These are phyloP conservation scores for Blastobotrys malaysiensis DNA, from an alignment of 1,139 yeast genomes.

Conservation along the genomic window DNA sequence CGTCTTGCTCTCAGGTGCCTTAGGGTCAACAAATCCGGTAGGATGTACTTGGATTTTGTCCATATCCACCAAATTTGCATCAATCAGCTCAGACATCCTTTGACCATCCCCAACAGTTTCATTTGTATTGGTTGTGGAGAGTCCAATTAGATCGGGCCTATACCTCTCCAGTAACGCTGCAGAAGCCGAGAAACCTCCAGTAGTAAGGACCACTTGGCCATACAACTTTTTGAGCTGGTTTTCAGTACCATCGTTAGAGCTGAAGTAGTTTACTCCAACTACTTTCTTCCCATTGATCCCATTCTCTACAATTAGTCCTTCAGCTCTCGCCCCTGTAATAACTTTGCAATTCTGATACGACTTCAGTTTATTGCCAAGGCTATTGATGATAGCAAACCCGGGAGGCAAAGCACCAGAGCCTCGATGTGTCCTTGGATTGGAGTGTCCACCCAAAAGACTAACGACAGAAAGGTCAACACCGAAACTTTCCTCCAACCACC, in stretches of 20 bases:
- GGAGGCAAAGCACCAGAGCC: slow-evolving; percentile 58
- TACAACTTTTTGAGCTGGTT: slow-evolving; percentile 23
- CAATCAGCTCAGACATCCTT: slow-evolving; percentile 47
- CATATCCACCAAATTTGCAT: slow-evolving; percentile 65
- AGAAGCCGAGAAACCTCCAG: slow-evolving; percentile 72
- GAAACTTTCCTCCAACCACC: slow-evolving; percentile 65
- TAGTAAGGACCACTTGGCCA: slow-evolving; percentile 66
- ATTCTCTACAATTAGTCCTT: slow-evolving; percentile 10
- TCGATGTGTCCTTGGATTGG: slow-evolving; percentile 69
- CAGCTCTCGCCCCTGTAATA: slow-evolving; percentile 1
- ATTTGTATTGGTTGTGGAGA: slow-evolving; percentile 69
- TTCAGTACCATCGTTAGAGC: slow-evolving; percentile 28
- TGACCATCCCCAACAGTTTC: slow-evolving; percentile 81
- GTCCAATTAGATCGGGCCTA: slow-evolving; percentile 55
- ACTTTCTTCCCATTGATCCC: slow-evolving; percentile 29
- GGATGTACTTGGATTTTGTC: slow-evolving; percentile 81
- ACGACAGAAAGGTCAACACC: slow-evolving; percentile 59
- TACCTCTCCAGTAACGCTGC: slow-evolving; percentile 47
- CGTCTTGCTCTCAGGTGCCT: slow-evolving; percentile 48
- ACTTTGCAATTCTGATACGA: slow-evolving; percentile 27
- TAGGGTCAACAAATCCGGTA: slow-evolving; percentile 68
- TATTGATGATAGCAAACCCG: slow-evolving; percentile 71
- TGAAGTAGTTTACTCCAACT: slow-evolving; percentile 45
- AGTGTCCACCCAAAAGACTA: slow-evolving; percentile 69
- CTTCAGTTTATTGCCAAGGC: slow-evolving; percentile 45